A percentile compares a stretch with the other conserved stretches of the same genome.
phyloP scores from a whole-genome alignment of 768 basidiomycete genomes.

The Cystobasidium ongulense region DNA sequence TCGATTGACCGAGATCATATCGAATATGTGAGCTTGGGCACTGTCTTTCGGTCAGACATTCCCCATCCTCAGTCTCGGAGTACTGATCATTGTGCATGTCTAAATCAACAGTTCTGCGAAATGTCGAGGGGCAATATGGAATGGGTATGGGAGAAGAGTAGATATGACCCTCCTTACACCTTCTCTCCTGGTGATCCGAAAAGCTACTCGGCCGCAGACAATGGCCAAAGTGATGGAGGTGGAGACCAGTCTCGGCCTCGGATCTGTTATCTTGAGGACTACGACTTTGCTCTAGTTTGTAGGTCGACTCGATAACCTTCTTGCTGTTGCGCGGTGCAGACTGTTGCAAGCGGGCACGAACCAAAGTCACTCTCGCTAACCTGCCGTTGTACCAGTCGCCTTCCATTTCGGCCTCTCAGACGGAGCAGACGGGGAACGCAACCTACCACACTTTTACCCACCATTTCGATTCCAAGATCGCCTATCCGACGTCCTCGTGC shows the following conservation, averaged over 20 bases:
- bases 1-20: conserved; percentile 21
- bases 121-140: conserved; percentile 16
- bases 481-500: not conserved
- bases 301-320: not conserved
- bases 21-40: conserved; percentile 16
- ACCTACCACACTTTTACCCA: conserved; percentile 18
- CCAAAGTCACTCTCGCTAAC: not conserved
- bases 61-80: no score
- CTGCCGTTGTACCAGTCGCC: not conserved
- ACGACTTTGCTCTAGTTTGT: conserved; percentile 21
- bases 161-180: not conserved
- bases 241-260: conserved; percentile 6
- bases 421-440: not conserved
- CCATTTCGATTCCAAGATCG: conserved; percentile 17
- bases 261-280: conserved; percentile 11
- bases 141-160: conserved; percentile 20
- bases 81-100: no score
- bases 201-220: not conserved
- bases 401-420: conserved; percentile 23
- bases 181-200: conserved; percentile 16
- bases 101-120: conserved; percentile 3
- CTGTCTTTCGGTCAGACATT: not conserved
- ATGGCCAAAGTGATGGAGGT: conserved; percentile 8
- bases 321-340: not conserved
- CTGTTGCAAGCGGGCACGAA: not conserved